Evolutionary conservation across 106 monocot genomes (phyloP), one percentile per base, ranked within the genome.

Genomic region (Phalaenopsis equestris): DNA sequence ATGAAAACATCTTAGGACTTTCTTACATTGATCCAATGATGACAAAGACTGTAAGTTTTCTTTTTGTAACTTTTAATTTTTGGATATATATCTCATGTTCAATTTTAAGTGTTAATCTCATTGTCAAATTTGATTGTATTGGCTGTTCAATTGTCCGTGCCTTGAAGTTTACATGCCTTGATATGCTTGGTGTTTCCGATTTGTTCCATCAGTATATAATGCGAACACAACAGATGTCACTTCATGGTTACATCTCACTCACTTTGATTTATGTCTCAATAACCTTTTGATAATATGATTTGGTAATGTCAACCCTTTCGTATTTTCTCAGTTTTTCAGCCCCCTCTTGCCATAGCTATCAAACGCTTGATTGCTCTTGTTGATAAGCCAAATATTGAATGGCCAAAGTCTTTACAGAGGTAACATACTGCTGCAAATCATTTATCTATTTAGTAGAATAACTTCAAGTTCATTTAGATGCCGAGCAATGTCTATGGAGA

Each of bases 1-100:
- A 94, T 80, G 98, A 99, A 83, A 99, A 99, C 81, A 88, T 92
- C 84, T 81, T 94, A 56, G 82, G 81, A 19, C 81, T 99, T 39
- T 83, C 86, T 78, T 99, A 94, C 90, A 94, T 93, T 79, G 98
- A 99, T 80, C 98, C 98, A 64, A 68, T 89, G 86, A 88, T 99
- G 92, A 80, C 81, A 73, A 99, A 99, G 84, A 99, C 94, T 45
- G 98, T 99, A 55, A 75, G 86, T 88, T 58, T 82, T 81, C 56
- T 49, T 55, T 2, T 42, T 72, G 6, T 30, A 45, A 45, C 7
- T 45, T 45, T 48, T 48, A 48, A 8, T 8, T 52, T 52, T 52
- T 52, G 19, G 43, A 43, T 56, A 73, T 76, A 82, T 73, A 74
- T 76, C 75, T 77, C 39, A 24, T 67, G 10, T 76, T 61, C 49